phyloP scores from a whole-genome alignment of 176 grass and related monocot genomes.

The Phoenix roebelenii region DNA sequence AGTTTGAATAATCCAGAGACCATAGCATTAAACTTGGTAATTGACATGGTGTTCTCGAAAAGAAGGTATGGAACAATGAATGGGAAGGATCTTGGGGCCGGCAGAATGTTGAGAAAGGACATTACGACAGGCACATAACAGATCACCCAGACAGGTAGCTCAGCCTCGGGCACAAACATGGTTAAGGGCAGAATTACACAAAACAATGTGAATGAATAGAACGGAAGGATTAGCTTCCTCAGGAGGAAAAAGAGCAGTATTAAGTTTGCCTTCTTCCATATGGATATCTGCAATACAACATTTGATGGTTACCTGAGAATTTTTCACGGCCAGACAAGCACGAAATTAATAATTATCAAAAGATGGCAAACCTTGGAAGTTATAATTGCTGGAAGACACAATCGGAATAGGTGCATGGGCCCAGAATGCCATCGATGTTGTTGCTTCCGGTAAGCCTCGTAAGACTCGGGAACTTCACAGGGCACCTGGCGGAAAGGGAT shows the following conservation, averaged over 20 bases:
- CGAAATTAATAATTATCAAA: not conserved
- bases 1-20: constrained; percentile 85
- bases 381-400: constrained; percentile 75
- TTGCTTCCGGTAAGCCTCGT: constrained; percentile 84
- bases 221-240: constrained; percentile 82
- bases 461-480: constrained; percentile 89
- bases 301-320: too few species aligned
- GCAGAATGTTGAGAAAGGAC: constrained; percentile 92
- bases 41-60: constrained; percentile 97
- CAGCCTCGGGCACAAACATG: constrained; percentile 97
- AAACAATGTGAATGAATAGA: constrained; percentile 98
- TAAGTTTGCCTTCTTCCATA: constrained; percentile 93
- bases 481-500: constrained; percentile 36
- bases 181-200: constrained; percentile 90
- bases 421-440: constrained; percentile 99
- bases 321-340: not conserved
- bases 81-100: constrained; percentile 77
- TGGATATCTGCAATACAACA: constrained; percentile 45
- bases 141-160: constrained; percentile 88
- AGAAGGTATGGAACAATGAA: constrained; percentile 93
- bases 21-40: constrained; percentile 99
- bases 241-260: constrained; percentile 93
- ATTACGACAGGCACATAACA: constrained; percentile 86
- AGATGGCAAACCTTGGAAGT: constrained; percentile 50
- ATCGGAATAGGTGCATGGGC: constrained; percentile 91